Base-by-base conservation (phyloP, 345 rosid genomes). In the Eucalyptus sp. region DNA sequence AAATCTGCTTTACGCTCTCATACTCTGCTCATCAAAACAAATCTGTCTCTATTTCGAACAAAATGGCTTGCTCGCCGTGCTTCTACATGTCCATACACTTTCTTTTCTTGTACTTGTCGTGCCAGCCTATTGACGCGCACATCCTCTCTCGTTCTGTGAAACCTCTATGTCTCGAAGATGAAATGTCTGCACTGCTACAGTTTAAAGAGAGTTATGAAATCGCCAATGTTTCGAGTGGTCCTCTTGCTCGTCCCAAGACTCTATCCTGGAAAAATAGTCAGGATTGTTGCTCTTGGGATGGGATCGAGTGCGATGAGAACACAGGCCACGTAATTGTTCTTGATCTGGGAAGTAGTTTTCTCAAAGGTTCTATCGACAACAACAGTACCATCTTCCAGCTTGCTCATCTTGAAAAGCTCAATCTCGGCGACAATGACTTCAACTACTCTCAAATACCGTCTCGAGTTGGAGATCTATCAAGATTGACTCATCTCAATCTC, bases 401-500 rank as follows among this genome's bases (percentile, higher is more conserved):
- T 22, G 5, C 62, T 56, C 6, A 27, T 60, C 66, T 60, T 60
- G 31, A 60, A 60, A 60, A 11, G 66, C n/a, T 60, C 66, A 10
- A 60, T 27, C 66, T 60, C 0, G 0, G 14, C 15, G 0, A 1
- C 15, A 60, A 60, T 60, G 1, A 25, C 66, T 60, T 60, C 31
- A 60, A 46, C 25, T 17, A 2, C n/a, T 91, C 91, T 43, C 29
- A 4, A 0, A 64, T 91, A 22, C 66, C 93, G 0, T 56, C 88
- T 3, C 27, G 52, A 48, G 88, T 93, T 58, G 89, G 91, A 54
- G 13, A 1, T 13, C 86, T 91, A 0, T 7, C 79, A 0, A 86
- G 24, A 7, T 81, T 91, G 58, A 88, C 84, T 3, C 68, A 90
- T 43, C 90, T 93, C 6, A 56, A 87, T 27, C 90, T 93, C 76